Conservation (phyloP, 805 yeast genomes). For the Saccharomyces cerevisiae region DNA sequence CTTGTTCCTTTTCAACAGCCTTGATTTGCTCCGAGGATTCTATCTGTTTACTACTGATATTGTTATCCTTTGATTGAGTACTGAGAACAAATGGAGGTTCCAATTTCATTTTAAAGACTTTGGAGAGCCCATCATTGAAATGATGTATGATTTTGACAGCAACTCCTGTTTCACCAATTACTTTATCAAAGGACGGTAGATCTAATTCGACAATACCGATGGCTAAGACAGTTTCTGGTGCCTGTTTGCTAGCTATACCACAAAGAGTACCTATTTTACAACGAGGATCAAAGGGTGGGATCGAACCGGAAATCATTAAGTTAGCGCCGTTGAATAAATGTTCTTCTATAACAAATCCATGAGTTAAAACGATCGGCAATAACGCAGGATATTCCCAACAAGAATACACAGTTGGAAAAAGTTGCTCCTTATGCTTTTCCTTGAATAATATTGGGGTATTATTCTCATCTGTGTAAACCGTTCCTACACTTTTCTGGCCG, state of each 20-base stretch:
- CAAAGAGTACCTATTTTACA: constrained; percentile 51
- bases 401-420: constrained; percentile 65
- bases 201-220: constrained; percentile 54
- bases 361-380: constrained; percentile 63
- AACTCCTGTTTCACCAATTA: constrained; percentile 62
- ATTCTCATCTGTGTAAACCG: constrained; percentile 53
- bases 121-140: constrained; percentile 55
- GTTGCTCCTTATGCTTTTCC: constrained; percentile 41
- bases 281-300: constrained; percentile 47
- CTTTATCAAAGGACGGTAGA: constrained; percentile 37
- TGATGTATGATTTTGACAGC: constrained; percentile 70
- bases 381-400: constrained; percentile 62
- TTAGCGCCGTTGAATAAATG: constrained; percentile 69
- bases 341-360: constrained; percentile 59
- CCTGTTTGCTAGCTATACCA: constrained; percentile 54
- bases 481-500: constrained; percentile 47
- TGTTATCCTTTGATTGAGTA: constrained; percentile 7
- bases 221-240: constrained; percentile 61
- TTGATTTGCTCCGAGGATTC: constrained; percentile 3
- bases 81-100: constrained; percentile 34
- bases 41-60: constrained; percentile 2
- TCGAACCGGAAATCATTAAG: constrained; percentile 65
- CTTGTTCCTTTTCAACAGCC: constrained; percentile 4
- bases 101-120: constrained; percentile 39
- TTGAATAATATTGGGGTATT: constrained; percentile 70